Evolutionary conservation across 2,329 filamentous ascomycete species (phyloP).

Genomic region (Rutstroemia sydowiana): DNA sequence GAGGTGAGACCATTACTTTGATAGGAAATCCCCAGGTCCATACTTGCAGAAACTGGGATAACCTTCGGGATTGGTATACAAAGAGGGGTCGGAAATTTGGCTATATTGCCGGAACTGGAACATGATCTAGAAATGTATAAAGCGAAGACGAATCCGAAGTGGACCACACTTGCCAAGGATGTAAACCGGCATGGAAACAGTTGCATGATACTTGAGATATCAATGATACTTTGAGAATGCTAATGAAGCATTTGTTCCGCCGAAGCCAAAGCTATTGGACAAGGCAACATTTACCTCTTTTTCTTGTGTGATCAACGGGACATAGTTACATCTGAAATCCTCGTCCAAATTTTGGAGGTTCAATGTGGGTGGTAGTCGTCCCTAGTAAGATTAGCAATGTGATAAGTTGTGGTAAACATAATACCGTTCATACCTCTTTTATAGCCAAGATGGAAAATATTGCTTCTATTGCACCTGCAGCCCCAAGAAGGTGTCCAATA

Average conservation of each 20-base stretch:
- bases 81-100: conserved; percentile 13
- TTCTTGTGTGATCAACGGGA: conserved; percentile 64
- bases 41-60: conserved; percentile 16
- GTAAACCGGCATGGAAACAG: not conserved
- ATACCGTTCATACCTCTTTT: conserved; percentile 51
- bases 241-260: conserved; percentile 87
- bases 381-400: conserved; percentile 40
- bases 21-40: conserved; percentile 15
- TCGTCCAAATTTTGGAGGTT: conserved; percentile 65
- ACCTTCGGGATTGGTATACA: conserved; percentile 14
- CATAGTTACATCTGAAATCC: conserved; percentile 76
- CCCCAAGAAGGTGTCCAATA: conserved; percentile 83
- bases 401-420: not conserved
- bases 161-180: not conserved
- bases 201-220: not conserved
- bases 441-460: conserved; percentile 78
- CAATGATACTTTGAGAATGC: conserved; percentile 50
- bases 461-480: conserved; percentile 84
- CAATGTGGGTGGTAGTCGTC: conserved; percentile 74
- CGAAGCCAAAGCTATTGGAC: conserved; percentile 97
- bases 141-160: not conserved
- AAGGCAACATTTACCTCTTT: conserved; percentile 66
- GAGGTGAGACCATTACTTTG: conserved; percentile 6
- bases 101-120: conserved; percentile 7
- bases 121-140: not conserved